phyloP scores from a whole-genome alignment of 805 yeast genomes.

The Wickerhamomyces hampshirensis region DNA sequence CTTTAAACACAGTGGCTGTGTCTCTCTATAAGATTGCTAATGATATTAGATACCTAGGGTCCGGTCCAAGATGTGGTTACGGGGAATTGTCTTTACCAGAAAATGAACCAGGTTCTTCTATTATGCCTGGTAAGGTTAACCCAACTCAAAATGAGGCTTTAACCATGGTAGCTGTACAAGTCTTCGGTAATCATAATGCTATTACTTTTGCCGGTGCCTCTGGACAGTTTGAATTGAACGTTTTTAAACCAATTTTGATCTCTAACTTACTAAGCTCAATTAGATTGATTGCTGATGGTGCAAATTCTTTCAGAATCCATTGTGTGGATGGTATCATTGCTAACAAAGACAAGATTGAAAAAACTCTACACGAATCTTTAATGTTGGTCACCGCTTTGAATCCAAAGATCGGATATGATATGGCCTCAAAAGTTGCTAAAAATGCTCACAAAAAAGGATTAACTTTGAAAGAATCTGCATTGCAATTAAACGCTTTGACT shows the following conservation, averaged over 20 bases:
- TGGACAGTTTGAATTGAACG: constrained; percentile 98
- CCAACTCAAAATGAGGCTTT: constrained; percentile 99
- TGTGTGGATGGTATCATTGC: constrained; percentile 95
- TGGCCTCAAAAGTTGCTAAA: constrained; percentile 96
- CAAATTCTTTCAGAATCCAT: constrained; percentile 83
- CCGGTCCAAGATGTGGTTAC: constrained; percentile 99
- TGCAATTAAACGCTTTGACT: constrained; percentile 81
- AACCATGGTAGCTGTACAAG: constrained; percentile 97
- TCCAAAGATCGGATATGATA: constrained; percentile 98
- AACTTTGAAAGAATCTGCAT: constrained; percentile 90
- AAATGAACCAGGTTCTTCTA: constrained; percentile 98
- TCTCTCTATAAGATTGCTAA: constrained; percentile 95
- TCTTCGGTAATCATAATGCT: constrained; percentile 92
- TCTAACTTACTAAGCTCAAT: constrained; percentile 84
- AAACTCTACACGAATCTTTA: constrained; percentile 87
- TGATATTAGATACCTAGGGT: constrained; percentile 96
- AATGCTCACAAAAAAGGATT: constrained; percentile 97
- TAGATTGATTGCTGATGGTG: constrained; percentile 86
- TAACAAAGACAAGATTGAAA: constrained; percentile 79
- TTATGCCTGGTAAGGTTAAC: constrained; percentile 99
- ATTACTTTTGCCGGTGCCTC: constrained; percentile 98
- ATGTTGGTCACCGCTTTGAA: constrained; percentile 98
- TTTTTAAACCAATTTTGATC: constrained; percentile 94
- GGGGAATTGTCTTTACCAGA: constrained; percentile 94
- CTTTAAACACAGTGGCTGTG: constrained; percentile 89